Conservation (phyloP, 371 early-diverging fungal genomes). For the Mortierella sp. region DNA sequence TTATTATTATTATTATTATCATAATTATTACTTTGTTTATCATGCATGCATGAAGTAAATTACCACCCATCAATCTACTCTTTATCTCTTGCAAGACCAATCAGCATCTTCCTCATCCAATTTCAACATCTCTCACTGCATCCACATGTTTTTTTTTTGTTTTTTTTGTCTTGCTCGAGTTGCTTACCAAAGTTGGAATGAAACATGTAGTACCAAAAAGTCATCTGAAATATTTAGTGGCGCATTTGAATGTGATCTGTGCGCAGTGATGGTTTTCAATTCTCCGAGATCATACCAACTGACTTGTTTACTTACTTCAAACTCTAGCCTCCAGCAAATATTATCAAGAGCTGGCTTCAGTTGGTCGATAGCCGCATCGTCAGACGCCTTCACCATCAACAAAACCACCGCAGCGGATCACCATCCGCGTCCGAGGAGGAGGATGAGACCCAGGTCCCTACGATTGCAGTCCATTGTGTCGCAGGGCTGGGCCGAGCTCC, state of each 20-base stretch:
- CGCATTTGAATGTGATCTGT: slow-evolving; percentile 21
- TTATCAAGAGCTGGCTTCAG: slow-evolving; percentile 81
- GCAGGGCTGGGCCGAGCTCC: slow-evolving; percentile 87
- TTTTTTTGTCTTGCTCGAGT: no score
- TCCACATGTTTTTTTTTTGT: no score
- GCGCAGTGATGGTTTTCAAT: slow-evolving; percentile 9
- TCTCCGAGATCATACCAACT: not conserved
- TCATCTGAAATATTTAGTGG: slow-evolving; percentile 1
- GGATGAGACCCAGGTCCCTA: slow-evolving; percentile 58
- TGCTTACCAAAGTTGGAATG: no score
- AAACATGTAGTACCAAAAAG: not conserved
- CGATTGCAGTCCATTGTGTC: slow-evolving; percentile 90
- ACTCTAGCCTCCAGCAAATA: slow-evolving; percentile 72
- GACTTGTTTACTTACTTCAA: not conserved
- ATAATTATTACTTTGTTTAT: no score
- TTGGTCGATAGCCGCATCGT: slow-evolving; percentile 68
- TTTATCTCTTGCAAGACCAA: not conserved
- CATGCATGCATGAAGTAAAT: not conserved
- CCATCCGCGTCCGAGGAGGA: slow-evolving; percentile 44
- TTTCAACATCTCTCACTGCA: no score
- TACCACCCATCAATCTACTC: not conserved
- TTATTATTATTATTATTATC: not conserved
- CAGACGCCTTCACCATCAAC: slow-evolving; percentile 18
- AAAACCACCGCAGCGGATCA: slow-evolving; percentile 43
- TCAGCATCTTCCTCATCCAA: no score